phyloP scores from a whole-genome alignment of 139 green algal genomes.

The Nannochloris sp. region DNA sequence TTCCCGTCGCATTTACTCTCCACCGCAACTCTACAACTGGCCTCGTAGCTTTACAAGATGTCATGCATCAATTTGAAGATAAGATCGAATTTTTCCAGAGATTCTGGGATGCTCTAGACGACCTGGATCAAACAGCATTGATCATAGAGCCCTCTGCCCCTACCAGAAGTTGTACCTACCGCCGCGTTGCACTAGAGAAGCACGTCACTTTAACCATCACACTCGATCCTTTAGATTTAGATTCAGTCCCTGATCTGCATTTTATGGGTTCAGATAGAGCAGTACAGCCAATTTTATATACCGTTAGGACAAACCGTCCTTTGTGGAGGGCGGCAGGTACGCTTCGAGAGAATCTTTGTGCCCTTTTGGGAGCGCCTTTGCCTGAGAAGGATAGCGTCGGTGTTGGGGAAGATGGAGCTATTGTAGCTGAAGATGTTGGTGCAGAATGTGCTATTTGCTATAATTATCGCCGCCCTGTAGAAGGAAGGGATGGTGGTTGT shows the following conservation, averaged over 20 bases:
- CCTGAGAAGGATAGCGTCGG: not conserved
- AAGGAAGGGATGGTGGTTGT: not conserved
- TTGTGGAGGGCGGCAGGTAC: not conserved
- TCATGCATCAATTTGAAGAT: conserved; percentile 12
- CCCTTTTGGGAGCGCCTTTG: conserved; percentile 4
- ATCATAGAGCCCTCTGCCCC: conserved; percentile 18
- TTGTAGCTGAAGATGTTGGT: conserved; percentile 1
- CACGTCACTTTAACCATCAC: conserved; percentile 16
- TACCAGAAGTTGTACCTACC: conserved; percentile 1
- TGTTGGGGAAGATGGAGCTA: not conserved
- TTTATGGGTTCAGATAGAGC: conserved; percentile 19
- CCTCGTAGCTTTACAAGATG: not conserved
- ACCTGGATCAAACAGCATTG: conserved; percentile 9
- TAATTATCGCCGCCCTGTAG: conserved; percentile 9
- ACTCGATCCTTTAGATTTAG: conserved; percentile 1
- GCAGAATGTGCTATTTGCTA: conserved; percentile 31
- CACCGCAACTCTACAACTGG: not conserved
- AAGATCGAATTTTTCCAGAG: conserved; percentile 9
- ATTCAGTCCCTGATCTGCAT: conserved; percentile 4
- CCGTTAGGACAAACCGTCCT: not conserved
- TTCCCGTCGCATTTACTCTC: conserved; percentile 9
- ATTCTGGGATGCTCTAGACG: conserved; percentile 20
- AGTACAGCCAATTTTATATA: conserved; percentile 10
- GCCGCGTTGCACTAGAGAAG: conserved; percentile 12
- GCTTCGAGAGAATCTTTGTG: conserved; percentile 18